A percentile compares a stretch with the other conserved stretches of the same genome.
Conservation (phyloP, 164 flowering plant genomes). For the Annona squamosa region DNA sequence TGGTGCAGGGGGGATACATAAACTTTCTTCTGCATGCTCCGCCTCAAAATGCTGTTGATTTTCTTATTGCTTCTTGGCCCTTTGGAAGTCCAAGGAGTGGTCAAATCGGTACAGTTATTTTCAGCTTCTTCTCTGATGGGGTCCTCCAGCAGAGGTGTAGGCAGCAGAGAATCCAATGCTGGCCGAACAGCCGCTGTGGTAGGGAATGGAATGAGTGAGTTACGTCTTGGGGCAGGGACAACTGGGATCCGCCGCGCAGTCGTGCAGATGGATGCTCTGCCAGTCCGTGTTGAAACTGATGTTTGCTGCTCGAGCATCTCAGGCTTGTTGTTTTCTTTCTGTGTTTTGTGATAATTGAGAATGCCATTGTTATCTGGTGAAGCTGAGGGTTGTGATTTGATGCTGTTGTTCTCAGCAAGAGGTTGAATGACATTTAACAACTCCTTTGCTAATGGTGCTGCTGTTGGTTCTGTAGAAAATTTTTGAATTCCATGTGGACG, state of each 20-base stretch:
- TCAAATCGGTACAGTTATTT: conserved; percentile 26
- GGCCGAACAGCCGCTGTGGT: conserved; percentile 16
- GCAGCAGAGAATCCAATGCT: conserved; percentile 5
- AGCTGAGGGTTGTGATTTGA: conserved; percentile 27
- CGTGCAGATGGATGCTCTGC: conserved; percentile 65
- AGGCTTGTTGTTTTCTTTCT: conserved; percentile 79
- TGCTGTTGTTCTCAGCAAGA: conserved; percentile 35
- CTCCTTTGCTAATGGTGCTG: conserved; percentile 21
- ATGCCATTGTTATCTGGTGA: conserved; percentile 15
- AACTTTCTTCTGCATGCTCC: conserved; percentile 68
- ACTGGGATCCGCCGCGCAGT: conserved; percentile 26
- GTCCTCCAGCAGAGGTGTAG: conserved; percentile 20
- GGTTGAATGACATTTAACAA: conserved; percentile 26
- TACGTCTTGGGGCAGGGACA: conserved; percentile 51
- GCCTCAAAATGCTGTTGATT: conserved; percentile 44
- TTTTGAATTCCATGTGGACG: conserved; percentile 30
- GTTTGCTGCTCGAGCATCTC: conserved; percentile 29
- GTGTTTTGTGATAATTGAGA: conserved; percentile 25
- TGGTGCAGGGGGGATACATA: conserved; percentile 42
- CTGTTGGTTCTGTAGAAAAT: conserved; percentile 25
- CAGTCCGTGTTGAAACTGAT: conserved; percentile 36
- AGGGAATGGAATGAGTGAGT: conserved; percentile 70
- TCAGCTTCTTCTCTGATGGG: conserved; percentile 28
- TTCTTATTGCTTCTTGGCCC: conserved; percentile 38
- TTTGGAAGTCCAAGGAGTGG: conserved; percentile 37